These are phyloP conservation scores for Pythium phragmiticola DNA, from an alignment of 352 stramenopile species.

Conservation along the genomic window DNA sequence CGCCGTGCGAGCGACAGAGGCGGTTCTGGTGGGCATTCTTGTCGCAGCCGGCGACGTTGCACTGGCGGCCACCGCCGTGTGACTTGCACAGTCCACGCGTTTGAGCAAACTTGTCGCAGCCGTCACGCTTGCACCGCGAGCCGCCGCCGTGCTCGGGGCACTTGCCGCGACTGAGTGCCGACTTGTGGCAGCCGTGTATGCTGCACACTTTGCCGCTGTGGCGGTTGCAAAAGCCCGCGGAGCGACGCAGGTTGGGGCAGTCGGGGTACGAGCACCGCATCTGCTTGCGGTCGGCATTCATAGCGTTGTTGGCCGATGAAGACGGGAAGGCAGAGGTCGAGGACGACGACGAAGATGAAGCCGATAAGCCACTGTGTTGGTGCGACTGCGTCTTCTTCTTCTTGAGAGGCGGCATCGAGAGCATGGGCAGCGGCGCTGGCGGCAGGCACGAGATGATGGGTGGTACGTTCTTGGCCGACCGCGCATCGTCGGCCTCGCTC, in stretches of 20 bases:
- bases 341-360: neutral
- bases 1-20: constrained; percentile 79
- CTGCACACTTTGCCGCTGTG: constrained; percentile 82
- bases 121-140: constrained; percentile 79
- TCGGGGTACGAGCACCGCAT: constrained; percentile 73
- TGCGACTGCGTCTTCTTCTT: constrained; percentile 43
- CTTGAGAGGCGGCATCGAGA: constrained; percentile 75
- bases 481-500: constrained; percentile 28
- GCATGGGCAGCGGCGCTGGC: constrained; percentile 58
- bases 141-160: constrained; percentile 84
- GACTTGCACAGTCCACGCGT: constrained; percentile 83
- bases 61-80: constrained; percentile 77
- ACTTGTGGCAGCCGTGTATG: constrained; percentile 67
- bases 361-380: neutral
- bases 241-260: constrained; percentile 74
- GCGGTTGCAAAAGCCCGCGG: constrained; percentile 77
- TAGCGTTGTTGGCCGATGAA: constrained; percentile 2
- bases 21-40: constrained; percentile 87
- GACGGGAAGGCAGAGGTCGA: constrained; percentile 20
- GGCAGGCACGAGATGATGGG: constrained; percentile 59
- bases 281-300: constrained; percentile 54
- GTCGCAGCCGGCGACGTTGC: constrained; percentile 67
- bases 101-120: constrained; percentile 85
- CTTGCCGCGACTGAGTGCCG: constrained; percentile 75
- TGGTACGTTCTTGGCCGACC: constrained; percentile 22